Evolutionary conservation across 2,329 filamentous ascomycete genomes (phyloP), one percentile per base, ranked within the genome.

Genomic region (Talaromyces sp.): DNA sequence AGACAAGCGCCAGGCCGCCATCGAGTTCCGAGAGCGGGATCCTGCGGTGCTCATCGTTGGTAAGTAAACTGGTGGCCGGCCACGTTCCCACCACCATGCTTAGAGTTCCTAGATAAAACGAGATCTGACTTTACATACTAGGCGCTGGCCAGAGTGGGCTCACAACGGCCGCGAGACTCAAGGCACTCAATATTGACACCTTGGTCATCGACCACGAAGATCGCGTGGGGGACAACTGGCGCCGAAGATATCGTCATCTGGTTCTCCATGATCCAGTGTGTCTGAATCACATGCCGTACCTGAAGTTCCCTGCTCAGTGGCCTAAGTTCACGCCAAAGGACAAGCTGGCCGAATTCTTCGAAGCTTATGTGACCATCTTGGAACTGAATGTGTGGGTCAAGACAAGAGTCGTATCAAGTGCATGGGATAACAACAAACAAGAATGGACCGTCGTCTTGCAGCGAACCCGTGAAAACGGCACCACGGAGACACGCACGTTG

Each of bases 301-400:
- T 91, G 3, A 77, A 78, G 0, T 91, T 91, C 72, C 89, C 89
- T 0, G 71, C 82, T 0, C 82, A 83, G 59, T 91, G 88, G 88
- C 89, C 89, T 3, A 78, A 89, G 17, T 91, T 89, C 73, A 90
- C 88, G 0, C 88, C 88, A 6, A 91, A 90, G 72, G 88, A 91
- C 74, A 91, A 91, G 71, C 78, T 91, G 0, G 89, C 82, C 1
- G 86, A 90, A 53, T 91, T 86, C 77, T 88, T 91, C 67, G 88
- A 90, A 68, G 78, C 83, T 0, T 91, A 91, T 68, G 88, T 84
- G 1, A 83, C 79, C 6, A 74, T 86, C 0, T 79, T 91, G 25
- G 89, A 91, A 70, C 81, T 91, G 40, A 89, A 91, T 67, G 83
- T 90, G 27, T 91, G 88, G 88, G n/a, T n/a, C n/a, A n/a, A n/a